phyloP scores from a whole-genome alignment of 257 asterid genomes.

The Ballota nigra region DNA sequence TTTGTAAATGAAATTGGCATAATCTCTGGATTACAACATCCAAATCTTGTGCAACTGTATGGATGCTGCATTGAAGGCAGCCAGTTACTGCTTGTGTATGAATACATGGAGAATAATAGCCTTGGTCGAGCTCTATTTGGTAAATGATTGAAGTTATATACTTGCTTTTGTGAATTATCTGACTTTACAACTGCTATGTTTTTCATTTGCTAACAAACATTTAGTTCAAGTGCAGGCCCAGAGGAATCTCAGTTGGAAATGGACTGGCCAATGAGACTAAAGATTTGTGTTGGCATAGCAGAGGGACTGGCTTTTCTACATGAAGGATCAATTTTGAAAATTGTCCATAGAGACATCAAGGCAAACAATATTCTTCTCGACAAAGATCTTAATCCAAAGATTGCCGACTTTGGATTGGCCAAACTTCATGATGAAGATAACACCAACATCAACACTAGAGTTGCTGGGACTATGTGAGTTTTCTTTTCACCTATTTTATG shows the following conservation, averaged over 20 bases:
- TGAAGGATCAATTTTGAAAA: conserved; percentile 61
- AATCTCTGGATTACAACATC: conserved; percentile 62
- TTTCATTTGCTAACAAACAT: background rate
- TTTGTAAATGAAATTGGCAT: conserved; percentile 65
- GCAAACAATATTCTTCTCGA: conserved; percentile 62
- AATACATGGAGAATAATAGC: conserved; percentile 66
- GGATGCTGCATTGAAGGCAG: conserved; percentile 71
- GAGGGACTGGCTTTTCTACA: conserved; percentile 60
- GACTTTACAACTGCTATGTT: background rate
- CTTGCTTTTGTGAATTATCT: background rate
- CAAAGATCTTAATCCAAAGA: conserved; percentile 59
- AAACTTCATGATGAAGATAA: conserved; percentile 61
- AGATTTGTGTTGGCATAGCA: conserved; percentile 56
- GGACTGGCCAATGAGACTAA: conserved; percentile 51
- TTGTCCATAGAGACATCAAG: conserved; percentile 71
- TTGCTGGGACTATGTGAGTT: conserved; percentile 74
- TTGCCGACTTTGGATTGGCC: conserved; percentile 76
- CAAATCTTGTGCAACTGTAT: conserved; percentile 58
- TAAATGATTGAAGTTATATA: conserved; percentile 12
- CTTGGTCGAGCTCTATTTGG: conserved; percentile 61
- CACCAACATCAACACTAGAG: conserved; percentile 61
- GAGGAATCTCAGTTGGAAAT: conserved; percentile 40
- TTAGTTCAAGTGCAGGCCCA: conserved; percentile 38
- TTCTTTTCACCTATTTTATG: background rate
- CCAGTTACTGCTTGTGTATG: conserved; percentile 61